Evolutionary conservation across 495 filamentous ascomycete genomes (phyloP).

Genomic region (Hypoxylon perforatum): DNA sequence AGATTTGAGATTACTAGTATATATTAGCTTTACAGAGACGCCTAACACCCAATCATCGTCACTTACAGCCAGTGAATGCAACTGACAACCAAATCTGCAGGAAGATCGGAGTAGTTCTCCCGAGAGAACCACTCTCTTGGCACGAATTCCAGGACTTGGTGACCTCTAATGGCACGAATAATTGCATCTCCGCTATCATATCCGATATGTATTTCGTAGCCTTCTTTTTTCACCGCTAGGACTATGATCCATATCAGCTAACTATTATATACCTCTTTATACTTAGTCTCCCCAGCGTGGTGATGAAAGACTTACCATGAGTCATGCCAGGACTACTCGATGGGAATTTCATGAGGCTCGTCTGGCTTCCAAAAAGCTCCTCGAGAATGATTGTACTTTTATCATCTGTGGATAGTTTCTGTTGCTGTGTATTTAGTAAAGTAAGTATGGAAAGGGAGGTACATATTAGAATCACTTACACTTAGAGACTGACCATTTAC

Average conservation of each 20-base stretch:
- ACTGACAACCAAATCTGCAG: slow-evolving; percentile 56
- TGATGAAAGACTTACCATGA: slow-evolving; percentile 33
- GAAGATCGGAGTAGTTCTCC: slow-evolving; percentile 56
- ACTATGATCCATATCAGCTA: slow-evolving; percentile 15
- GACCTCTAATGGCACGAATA: slow-evolving; percentile 48
- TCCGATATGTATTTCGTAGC: slow-evolving; percentile 27
- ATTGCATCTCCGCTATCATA: slow-evolving; percentile 41
- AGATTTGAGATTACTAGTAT: slow-evolving; percentile 47
- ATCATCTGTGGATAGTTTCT: slow-evolving; percentile 55
- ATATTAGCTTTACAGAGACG: background rate
- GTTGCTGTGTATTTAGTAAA: slow-evolving; percentile 9
- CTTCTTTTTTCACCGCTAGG: slow-evolving; percentile 9
- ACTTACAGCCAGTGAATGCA: slow-evolving; percentile 68
- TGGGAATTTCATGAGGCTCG: slow-evolving; percentile 54
- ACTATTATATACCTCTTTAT: background rate
- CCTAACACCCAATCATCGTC: background rate
- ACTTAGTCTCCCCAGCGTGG: background rate
- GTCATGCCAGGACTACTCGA: slow-evolving; percentile 59
- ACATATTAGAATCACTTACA: slow-evolving; percentile 11
- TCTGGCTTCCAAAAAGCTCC: slow-evolving; percentile 61
- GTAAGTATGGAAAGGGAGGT: background rate
- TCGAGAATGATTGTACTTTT: slow-evolving; percentile 49
- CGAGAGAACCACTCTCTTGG: slow-evolving; percentile 45
- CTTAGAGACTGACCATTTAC: slow-evolving; percentile 55
- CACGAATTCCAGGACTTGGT: slow-evolving; percentile 50